phyloP scores from a whole-genome alignment of 1,284 basidiomycete species.

The Anthracocystis setariae region DNA sequence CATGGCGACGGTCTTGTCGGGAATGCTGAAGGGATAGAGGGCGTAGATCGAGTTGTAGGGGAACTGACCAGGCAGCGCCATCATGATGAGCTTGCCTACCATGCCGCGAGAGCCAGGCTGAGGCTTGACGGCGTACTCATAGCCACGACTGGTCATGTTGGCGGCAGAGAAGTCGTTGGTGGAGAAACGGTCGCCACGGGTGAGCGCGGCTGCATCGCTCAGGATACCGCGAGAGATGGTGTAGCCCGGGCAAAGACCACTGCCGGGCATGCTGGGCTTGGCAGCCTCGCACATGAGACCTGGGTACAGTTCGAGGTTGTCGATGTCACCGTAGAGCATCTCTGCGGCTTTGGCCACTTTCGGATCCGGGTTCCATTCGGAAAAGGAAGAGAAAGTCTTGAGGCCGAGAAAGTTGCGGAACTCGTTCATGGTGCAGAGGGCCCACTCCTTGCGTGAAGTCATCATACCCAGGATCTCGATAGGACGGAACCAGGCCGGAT shows the following conservation, averaged over 20 bases:
- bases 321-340: conserved; percentile 72
- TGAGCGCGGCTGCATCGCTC: conserved; percentile 84
- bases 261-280: conserved; percentile 79
- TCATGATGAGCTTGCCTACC: conserved; percentile 50
- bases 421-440: conserved; percentile 84
- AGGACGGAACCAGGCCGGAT: conserved; percentile 78
- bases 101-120: conserved; percentile 41
- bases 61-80: conserved; percentile 45
- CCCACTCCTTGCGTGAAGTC: conserved; percentile 78
- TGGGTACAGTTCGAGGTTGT: conserved; percentile 81
- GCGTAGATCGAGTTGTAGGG: conserved; percentile 49
- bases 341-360: conserved; percentile 79
- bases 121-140: conserved; percentile 28
- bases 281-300: conserved; percentile 74
- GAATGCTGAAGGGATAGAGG: conserved; percentile 77
- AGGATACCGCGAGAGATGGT: conserved; percentile 87
- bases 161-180: conserved; percentile 81
- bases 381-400: conserved; percentile 68
- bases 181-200: conserved; percentile 83
- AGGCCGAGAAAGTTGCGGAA: conserved; percentile 73
- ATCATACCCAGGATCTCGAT: conserved; percentile 86
- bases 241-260: conserved; percentile 80
- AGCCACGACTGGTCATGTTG: conserved; percentile 75
- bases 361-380: conserved; percentile 83
- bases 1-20: conserved; percentile 69